Conservation (phyloP, 208 protist species). For the Crithidia fasciculata region DNA sequence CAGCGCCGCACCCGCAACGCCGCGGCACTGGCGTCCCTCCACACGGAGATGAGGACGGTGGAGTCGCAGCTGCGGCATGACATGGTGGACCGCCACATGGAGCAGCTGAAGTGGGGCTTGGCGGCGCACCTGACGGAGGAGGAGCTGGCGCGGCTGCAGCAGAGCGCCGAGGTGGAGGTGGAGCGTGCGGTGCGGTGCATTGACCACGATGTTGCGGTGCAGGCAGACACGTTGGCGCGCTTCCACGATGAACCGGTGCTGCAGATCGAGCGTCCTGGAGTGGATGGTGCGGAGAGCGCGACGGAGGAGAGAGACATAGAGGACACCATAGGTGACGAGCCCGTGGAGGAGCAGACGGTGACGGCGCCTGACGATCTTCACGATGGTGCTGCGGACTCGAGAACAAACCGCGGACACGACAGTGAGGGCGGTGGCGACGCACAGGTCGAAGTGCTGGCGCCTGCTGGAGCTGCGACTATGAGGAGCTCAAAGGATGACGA, state of each 20-base stretch:
- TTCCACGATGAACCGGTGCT: conserved; percentile 15
- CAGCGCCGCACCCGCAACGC: conserved; percentile 44
- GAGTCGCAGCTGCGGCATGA: conserved; percentile 48
- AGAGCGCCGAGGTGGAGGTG: conserved; percentile 49
- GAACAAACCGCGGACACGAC: too few species aligned
- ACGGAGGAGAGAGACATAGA: neutral
- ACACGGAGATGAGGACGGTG: conserved; percentile 41
- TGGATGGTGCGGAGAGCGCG: neutral
- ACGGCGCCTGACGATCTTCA: too few species aligned
- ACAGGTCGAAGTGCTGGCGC: too few species aligned
- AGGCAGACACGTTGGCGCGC: neutral
- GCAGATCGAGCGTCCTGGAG: neutral
- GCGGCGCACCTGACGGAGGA: conserved; percentile 53
- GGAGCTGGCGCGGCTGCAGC: conserved; percentile 61
- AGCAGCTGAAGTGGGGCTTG: conserved; percentile 60
- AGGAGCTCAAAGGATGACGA: too few species aligned
- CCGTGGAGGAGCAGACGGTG: too few species aligned
- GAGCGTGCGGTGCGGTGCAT: conserved; percentile 38
- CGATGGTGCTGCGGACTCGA: too few species aligned
- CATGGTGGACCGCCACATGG: conserved; percentile 51
- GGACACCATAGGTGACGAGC: neutral
- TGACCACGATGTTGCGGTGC: conserved; percentile 3
- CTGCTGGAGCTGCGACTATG: too few species aligned
- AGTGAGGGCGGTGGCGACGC: too few species aligned
- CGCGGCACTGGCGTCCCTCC: conserved; percentile 44